Evolutionary conservation across 1,284 basidiomycete genomes (phyloP).

Genomic region (Erythrobasidium hasegawianum): DNA sequence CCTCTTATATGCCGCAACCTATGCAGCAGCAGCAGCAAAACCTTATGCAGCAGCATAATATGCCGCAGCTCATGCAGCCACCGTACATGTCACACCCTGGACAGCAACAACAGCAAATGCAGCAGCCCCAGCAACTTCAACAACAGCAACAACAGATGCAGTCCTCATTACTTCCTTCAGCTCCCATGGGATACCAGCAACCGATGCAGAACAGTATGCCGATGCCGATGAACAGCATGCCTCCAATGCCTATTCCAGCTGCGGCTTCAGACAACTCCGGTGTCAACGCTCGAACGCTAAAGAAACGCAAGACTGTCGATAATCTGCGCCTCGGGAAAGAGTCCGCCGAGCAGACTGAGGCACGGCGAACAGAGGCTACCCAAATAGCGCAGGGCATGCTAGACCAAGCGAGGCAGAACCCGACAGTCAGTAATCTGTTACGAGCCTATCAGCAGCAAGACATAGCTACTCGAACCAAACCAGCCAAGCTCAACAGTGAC

Average conservation of each 20-base stretch:
- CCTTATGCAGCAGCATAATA: slow-evolving; percentile 19
- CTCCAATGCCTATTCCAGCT: slow-evolving; percentile 15
- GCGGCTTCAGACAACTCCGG: not conserved
- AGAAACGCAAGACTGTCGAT: slow-evolving; percentile 36
- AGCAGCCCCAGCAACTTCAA: not conserved
- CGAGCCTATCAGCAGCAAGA: slow-evolving; percentile 34
- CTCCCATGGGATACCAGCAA: slow-evolving; percentile 17
- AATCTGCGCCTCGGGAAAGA: slow-evolving; percentile 26
- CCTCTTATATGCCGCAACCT: slow-evolving; percentile 13
- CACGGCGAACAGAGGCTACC: slow-evolving; percentile 10
- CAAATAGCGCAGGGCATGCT: slow-evolving; percentile 22
- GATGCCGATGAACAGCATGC: slow-evolving; percentile 9
- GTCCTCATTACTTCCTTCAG: slow-evolving; percentile 17
- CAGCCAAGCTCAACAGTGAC: slow-evolving; percentile 6
- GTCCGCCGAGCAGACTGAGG: slow-evolving; percentile 4
- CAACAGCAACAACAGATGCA: slow-evolving; percentile 21
- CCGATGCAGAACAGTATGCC: slow-evolving; percentile 17
- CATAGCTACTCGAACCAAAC: slow-evolving; percentile 15
- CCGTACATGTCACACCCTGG: no score
- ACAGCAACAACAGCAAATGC: not conserved
- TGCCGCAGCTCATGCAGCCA: slow-evolving; percentile 33
- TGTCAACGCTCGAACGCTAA: slow-evolving; percentile 17
- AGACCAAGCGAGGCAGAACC: slow-evolving; percentile 21
- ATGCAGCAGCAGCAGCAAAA: slow-evolving; percentile 13
- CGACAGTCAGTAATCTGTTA: slow-evolving; percentile 28